These are phyloP conservation scores for Jimgerdemannia flammicorona DNA, from an alignment of 192 early-diverging fungal species.

Conservation along the genomic window DNA sequence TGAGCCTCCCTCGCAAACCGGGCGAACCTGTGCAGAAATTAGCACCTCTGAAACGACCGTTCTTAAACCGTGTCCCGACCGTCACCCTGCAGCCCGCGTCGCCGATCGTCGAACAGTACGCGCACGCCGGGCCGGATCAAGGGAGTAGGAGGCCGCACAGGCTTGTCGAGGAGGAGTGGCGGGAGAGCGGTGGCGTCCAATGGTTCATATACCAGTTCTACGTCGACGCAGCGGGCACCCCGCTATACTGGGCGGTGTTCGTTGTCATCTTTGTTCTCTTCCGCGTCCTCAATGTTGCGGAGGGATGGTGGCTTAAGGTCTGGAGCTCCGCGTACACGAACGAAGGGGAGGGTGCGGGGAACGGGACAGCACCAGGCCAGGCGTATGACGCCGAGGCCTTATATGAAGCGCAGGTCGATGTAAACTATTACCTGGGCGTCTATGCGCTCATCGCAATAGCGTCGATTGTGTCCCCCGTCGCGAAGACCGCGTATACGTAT, in stretches of 20 bases:
- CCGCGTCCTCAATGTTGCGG: conserved; percentile 41
- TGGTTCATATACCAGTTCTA: conserved; percentile 72
- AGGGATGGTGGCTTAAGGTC: conserved; percentile 49
- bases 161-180: conserved; percentile 60
- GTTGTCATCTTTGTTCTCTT: conserved; percentile 32
- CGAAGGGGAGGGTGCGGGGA: background rate
- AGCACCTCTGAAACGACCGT: background rate
- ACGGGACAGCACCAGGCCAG: background rate
- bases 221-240: conserved; percentile 55
- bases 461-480: conserved; percentile 36
- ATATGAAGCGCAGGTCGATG: conserved; percentile 3
- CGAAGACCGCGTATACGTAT: conserved; percentile 39
- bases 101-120: background rate
- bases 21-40: too few relatives aligned
- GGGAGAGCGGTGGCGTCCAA: conserved; percentile 72
- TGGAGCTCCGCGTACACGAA: conserved; percentile 40
- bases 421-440: conserved; percentile 50
- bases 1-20: too few relatives aligned
- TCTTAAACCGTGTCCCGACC: background rate
- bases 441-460: conserved; percentile 53
- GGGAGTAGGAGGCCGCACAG: background rate
- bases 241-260: conserved; percentile 51
- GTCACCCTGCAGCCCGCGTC: background rate
- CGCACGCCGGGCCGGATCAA: background rate
- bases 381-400: background rate